These are phyloP conservation scores for Penicillium decumbens DNA, from an alignment of 2,329 filamentous ascomycete species.

Conservation along the genomic window DNA sequence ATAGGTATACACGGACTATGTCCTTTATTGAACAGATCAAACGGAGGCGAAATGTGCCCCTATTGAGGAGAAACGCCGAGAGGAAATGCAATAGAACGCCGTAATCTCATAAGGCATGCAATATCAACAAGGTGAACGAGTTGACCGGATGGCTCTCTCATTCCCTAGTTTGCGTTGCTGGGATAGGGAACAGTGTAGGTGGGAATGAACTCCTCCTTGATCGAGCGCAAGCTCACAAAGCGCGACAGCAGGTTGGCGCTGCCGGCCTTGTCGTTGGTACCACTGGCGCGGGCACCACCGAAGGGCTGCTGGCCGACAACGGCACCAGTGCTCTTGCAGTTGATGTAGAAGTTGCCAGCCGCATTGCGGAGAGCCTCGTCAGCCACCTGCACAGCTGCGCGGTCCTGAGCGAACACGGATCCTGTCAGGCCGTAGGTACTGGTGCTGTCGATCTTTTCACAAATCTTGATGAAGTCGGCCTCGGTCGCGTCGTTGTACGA, in stretches of 20 bases:
- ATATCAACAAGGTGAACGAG: conserved; percentile 1
- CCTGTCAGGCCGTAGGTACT: conserved; percentile 43
- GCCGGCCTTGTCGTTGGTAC: conserved; percentile 70
- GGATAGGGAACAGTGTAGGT: conserved; percentile 63
- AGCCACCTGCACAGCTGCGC: conserved; percentile 33
- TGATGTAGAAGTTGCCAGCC: conserved; percentile 44
- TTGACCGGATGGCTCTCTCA: neutral
- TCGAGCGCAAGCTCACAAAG: conserved; percentile 62
- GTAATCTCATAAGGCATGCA: conserved; percentile 18
- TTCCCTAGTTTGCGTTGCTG: conserved; percentile 59
- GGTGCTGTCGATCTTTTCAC: conserved; percentile 46
- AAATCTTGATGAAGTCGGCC: conserved; percentile 56
- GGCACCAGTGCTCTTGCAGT: conserved; percentile 58
- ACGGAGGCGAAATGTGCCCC: neutral
- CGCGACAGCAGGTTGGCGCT: conserved; percentile 59
- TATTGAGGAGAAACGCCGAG: conserved; percentile 14
- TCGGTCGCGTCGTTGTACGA: conserved; percentile 67
- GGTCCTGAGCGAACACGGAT: conserved; percentile 41
- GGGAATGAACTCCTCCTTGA: conserved; percentile 70
- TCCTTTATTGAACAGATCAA: conserved; percentile 1
- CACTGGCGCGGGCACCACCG: conserved; percentile 62
- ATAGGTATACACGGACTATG: conserved; percentile 1
- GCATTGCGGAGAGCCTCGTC: conserved; percentile 36
- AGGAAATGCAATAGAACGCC: conserved; percentile 22
- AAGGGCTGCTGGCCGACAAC: conserved; percentile 71